phyloP scores from a whole-genome alignment of 2,329 filamentous ascomycete genomes.

The Aspergillus pseudotamarii region DNA sequence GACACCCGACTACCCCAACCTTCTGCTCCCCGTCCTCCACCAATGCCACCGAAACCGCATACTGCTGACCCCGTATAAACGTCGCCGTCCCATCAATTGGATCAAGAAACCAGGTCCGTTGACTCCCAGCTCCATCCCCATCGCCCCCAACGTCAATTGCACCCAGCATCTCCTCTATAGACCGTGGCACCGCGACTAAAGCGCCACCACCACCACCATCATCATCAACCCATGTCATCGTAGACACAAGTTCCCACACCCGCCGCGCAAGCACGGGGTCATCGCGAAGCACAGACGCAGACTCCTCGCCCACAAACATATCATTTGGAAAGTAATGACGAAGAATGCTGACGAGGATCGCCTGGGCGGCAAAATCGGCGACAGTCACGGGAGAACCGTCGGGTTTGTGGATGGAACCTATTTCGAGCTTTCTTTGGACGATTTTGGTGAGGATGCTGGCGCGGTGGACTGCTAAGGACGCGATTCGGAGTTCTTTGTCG shows the following conservation, averaged over 20 bases:
- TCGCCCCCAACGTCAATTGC: conserved; percentile 2
- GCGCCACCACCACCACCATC: background rate
- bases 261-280: conserved; percentile 6
- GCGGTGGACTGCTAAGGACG: conserved; percentile 10
- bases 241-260: conserved; percentile 11
- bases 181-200: background rate
- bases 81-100: conserved; percentile 14
- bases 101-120: conserved; percentile 14
- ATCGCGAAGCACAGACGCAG: conserved; percentile 5
- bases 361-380: conserved; percentile 12
- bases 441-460: conserved; percentile 13
- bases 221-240: background rate
- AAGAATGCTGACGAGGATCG: conserved; percentile 10
- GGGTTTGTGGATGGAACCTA: background rate
- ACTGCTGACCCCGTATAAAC: conserved; percentile 13
- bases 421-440: background rate
- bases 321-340: conserved; percentile 11
- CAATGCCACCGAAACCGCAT: conserved; percentile 14
- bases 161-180: conserved; percentile 9
- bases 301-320: conserved; percentile 10
- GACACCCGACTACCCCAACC: conserved; percentile 14
- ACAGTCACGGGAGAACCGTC: conserved; percentile 12
- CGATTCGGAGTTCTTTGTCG: conserved; percentile 7
- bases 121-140: background rate
- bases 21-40: conserved; percentile 12